Percentiles rank a stretch among this genome's conserved stretches.
These are phyloP conservation scores for Ballota nigra DNA, from an alignment of 257 asterid species.

Conservation along the genomic window DNA sequence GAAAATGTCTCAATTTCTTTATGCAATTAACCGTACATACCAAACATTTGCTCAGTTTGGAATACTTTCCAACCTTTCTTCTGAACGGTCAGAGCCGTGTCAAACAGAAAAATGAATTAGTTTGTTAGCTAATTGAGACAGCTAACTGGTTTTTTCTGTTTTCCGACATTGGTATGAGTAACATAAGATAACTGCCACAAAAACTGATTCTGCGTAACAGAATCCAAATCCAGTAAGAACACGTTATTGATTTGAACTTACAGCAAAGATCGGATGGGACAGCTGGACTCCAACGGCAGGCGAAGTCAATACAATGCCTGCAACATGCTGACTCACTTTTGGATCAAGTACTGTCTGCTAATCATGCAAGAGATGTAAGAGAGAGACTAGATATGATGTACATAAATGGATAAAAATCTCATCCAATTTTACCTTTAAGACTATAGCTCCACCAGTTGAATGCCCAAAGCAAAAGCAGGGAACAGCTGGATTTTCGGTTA, in stretches of 20 bases:
- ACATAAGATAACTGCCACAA: background rate
- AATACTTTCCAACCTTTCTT: background rate
- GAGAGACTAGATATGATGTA: background rate
- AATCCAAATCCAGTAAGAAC: background rate
- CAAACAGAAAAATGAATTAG: background rate
- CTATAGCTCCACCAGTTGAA: constrained; percentile 91
- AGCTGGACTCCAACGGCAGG: constrained; percentile 97
- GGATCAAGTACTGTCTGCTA: constrained; percentile 82
- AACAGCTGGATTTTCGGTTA: constrained; percentile 60
- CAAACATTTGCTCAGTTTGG: background rate
- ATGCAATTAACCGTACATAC: too few relatives aligned
- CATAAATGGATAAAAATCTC: background rate
- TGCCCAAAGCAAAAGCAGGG: constrained; percentile 95
- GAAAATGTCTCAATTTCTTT: too few relatives aligned
- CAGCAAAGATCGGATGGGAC: constrained; percentile 81
- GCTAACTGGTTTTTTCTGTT: background rate
- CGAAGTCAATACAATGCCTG: constrained; percentile 77
- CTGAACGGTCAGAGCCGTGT: background rate
- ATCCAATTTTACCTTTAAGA: constrained; percentile 58
- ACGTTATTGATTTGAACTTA: constrained; percentile 27
- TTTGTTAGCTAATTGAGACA: background rate
- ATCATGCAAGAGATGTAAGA: background rate
- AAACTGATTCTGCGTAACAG: background rate
- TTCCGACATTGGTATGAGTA: background rate
- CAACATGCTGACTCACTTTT: constrained; percentile 51